phyloP scores from a whole-genome alignment of 1,284 basidiomycete genomes.

The Peniophora sp. region DNA sequence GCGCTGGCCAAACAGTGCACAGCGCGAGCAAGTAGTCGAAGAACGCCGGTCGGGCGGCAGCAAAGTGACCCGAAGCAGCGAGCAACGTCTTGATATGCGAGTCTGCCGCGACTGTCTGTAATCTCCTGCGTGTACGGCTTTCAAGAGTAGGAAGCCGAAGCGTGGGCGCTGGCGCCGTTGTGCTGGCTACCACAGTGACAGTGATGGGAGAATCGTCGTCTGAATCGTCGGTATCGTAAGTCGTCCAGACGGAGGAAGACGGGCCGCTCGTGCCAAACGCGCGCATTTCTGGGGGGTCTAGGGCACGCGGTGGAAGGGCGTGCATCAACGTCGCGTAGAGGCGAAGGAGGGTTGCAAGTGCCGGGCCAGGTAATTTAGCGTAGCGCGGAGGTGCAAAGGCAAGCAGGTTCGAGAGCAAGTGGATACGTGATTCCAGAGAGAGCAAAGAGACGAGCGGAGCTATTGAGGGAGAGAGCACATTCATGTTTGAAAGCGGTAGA shows the following conservation, averaged over 20 bases:
- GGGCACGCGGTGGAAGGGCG: slow-evolving; percentile 39
- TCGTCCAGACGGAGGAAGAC: slow-evolving; percentile 20
- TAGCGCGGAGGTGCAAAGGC: slow-evolving; percentile 55
- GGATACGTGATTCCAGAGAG: slow-evolving; percentile 29
- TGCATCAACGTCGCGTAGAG: slow-evolving; percentile 46
- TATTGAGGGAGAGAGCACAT: slow-evolving; percentile 24
- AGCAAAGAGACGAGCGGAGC: slow-evolving; percentile 17
- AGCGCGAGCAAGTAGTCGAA: slow-evolving; percentile 51
- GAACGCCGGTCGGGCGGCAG: slow-evolving; percentile 29
- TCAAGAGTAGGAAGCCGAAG: slow-evolving; percentile 34
- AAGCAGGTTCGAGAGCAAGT: slow-evolving; percentile 60
- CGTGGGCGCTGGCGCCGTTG: slow-evolving; percentile 19
- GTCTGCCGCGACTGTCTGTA: slow-evolving; percentile 39
- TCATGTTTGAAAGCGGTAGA: slow-evolving; percentile 34
- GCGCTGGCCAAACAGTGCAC: slow-evolving; percentile 48
- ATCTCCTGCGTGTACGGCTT: slow-evolving; percentile 43
- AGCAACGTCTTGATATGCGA: slow-evolving; percentile 48
- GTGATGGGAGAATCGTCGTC: slow-evolving; percentile 30
- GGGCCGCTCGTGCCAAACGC: slow-evolving; percentile 5
- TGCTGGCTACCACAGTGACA: slow-evolving; percentile 30
- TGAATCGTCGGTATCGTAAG: slow-evolving; percentile 19
- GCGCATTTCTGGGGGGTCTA: slow-evolving; percentile 34
- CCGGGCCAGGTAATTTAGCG: slow-evolving; percentile 30
- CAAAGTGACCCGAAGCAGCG: slow-evolving; percentile 26
- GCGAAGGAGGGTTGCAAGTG: slow-evolving; percentile 47